Percentiles rank a stretch among this genome's conserved stretches.
These are phyloP conservation scores for Persicaria tinctoria DNA, from an alignment of 148 eudicot species.

Conservation along the genomic window DNA sequence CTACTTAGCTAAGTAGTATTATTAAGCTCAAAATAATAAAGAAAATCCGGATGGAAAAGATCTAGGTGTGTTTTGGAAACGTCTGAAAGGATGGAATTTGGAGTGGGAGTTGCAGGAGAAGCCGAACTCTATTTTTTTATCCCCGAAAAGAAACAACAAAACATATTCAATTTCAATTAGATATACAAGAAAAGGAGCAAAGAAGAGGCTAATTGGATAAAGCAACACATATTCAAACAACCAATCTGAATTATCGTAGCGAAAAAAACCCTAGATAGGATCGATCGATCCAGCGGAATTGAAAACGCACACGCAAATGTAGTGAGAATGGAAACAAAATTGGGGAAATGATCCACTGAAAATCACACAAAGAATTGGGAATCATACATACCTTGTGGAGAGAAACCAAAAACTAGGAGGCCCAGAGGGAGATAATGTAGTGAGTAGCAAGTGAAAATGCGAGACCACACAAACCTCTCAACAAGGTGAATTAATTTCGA, in stretches of 20 bases:
- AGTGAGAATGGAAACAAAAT: not conserved
- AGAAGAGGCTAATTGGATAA: not conserved
- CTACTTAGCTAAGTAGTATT: not conserved
- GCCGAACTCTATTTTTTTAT: not conserved
- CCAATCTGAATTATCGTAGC: not conserved
- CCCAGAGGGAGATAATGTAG: constrained; percentile 1
- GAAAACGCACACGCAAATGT: not conserved
- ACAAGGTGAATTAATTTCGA: constrained; percentile 3
- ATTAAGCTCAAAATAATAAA: not conserved
- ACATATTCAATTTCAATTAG: not conserved
- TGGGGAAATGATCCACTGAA: not conserved
- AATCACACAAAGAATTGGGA: not conserved
- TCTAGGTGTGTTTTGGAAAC: not conserved
- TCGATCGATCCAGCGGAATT: not conserved
- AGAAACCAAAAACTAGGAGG: not conserved
- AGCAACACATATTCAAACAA: not conserved
- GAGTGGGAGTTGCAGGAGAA: not conserved
- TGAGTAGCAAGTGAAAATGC: constrained; percentile 6
- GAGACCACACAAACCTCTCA: constrained; percentile 1
- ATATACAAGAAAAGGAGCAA: not conserved
- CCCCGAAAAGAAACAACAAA: not conserved
- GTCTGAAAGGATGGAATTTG: not conserved
- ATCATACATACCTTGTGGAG: not conserved
- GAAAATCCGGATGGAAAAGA: not conserved
- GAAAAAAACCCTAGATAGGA: not conserved